Percentiles rank a stretch among this genome's conserved stretches.
phyloP scores from a whole-genome alignment of 1,139 yeast genomes.

The Hansenula anomala region DNA sequence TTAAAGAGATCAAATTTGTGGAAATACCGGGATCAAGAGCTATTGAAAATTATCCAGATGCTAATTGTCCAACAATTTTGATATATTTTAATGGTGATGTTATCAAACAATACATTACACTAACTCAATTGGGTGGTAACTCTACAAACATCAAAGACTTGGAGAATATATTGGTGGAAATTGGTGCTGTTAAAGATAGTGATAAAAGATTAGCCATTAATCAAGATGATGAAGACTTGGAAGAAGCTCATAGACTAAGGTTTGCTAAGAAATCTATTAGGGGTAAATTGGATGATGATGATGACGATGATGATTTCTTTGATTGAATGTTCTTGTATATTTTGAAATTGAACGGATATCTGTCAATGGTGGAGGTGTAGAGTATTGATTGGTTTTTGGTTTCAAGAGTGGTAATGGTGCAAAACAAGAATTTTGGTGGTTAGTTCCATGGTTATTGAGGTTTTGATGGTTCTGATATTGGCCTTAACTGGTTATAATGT shows the following conservation, averaged over 20 bases:
- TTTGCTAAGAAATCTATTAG: constrained; percentile 54
- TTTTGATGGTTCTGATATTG: no score
- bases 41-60: constrained; percentile 85
- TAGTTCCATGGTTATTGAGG: no score
- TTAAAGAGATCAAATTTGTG: constrained; percentile 82
- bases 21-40: constrained; percentile 88
- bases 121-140: constrained; percentile 81
- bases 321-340: no score
- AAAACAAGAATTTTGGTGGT: no score
- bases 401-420: no score
- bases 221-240: constrained; percentile 50
- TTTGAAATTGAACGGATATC: no score
- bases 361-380: no score
- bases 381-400: no score
- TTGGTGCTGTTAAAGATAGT: constrained; percentile 56
- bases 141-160: constrained; percentile 64
- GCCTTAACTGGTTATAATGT: no score
- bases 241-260: constrained; percentile 44
- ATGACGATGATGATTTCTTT: constrained; percentile 33
- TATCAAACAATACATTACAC: constrained; percentile 71
- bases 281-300: constrained; percentile 35
- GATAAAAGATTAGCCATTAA: constrained; percentile 67
- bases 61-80: constrained; percentile 85
- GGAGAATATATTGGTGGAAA: constrained; percentile 61
- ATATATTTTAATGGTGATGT: constrained; percentile 76